phyloP scores from a whole-genome alignment of 306 rosid genomes.

The Castanospermum australe region DNA sequence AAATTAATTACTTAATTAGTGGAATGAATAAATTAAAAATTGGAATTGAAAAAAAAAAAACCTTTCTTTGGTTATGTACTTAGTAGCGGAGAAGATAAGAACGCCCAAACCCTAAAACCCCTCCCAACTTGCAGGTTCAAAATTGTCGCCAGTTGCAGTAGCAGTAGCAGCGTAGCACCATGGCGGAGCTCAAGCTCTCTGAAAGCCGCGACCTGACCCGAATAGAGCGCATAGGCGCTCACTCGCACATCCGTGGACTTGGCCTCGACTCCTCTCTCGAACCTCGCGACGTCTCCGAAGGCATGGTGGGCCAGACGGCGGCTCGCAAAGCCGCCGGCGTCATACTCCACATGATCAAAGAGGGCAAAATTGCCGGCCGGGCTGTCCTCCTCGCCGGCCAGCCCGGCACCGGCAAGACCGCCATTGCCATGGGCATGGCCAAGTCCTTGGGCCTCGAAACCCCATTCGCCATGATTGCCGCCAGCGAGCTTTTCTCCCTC shows the following conservation, averaged over 20 bases:
- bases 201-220: constrained; percentile 67
- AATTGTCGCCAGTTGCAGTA: too few species aligned
- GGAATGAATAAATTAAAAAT: too few species aligned
- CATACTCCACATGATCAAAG: constrained; percentile 63
- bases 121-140: too few species aligned
- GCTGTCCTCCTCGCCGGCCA: constrained; percentile 61
- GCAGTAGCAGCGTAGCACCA: too few species aligned
- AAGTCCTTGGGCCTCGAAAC: constrained; percentile 67
- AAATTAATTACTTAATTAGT: too few species aligned
- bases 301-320: constrained; percentile 73
- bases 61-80: too few species aligned
- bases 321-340: constrained; percentile 68
- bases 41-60: too few species aligned
- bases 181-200: constrained; percentile 46
- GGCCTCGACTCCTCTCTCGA: constrained; percentile 67
- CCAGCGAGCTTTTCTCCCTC: constrained; percentile 64
- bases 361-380: constrained; percentile 63
- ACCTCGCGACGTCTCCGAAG: constrained; percentile 58
- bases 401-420: constrained; percentile 69
- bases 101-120: too few species aligned
- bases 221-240: constrained; percentile 72
- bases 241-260: constrained; percentile 68
- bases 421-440: constrained; percentile 72
- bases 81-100: too few species aligned
- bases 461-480: constrained; percentile 67